Evolutionary conservation across 2,329 filamentous ascomycete species (phyloP).

Genomic region (Aspergillus aculeatus): DNA sequence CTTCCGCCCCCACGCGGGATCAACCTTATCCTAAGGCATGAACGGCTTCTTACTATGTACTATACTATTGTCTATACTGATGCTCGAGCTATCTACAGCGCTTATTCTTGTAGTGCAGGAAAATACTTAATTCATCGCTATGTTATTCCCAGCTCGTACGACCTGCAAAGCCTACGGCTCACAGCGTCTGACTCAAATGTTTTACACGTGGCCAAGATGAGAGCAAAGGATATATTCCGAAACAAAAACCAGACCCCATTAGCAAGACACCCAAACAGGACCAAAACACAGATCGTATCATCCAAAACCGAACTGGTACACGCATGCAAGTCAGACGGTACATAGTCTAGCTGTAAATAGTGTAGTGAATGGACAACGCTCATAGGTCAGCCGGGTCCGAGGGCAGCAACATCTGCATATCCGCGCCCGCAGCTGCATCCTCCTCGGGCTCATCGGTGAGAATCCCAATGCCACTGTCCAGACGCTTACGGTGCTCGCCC

Average conservation of each 20-base stretch:
- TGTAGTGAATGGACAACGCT: slow-evolving; percentile 3
- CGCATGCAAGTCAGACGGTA: background rate
- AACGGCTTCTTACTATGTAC: background rate
- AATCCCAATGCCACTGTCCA: slow-evolving; percentile 44
- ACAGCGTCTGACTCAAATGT: too few species aligned
- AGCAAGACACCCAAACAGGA: background rate
- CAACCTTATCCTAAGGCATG: slow-evolving; percentile 5
- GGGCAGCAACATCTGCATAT: slow-evolving; percentile 18
- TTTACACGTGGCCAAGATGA: too few species aligned
- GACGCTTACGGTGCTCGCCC: slow-evolving; percentile 37
- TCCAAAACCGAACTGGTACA: background rate
- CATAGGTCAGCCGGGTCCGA: slow-evolving; percentile 26
- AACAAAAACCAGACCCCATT: background rate
- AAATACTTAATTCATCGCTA: too few species aligned
- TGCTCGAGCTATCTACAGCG: too few species aligned
- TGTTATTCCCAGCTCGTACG: too few species aligned
- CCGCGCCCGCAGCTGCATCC: slow-evolving; percentile 31
- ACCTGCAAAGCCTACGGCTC: too few species aligned
- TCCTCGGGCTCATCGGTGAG: slow-evolving; percentile 32
- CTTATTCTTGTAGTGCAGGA: too few species aligned
- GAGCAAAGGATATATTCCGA: too few species aligned
- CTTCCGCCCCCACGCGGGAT: slow-evolving; percentile 8
- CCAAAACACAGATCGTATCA: background rate
- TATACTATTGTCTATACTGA: background rate
- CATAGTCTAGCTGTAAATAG: background rate